Percentiles rank a stretch among this genome's conserved stretches.
These are phyloP conservation scores for Monosporascus cannonballus DNA, from an alignment of 2,329 filamentous ascomycete species.

Conservation along the genomic window DNA sequence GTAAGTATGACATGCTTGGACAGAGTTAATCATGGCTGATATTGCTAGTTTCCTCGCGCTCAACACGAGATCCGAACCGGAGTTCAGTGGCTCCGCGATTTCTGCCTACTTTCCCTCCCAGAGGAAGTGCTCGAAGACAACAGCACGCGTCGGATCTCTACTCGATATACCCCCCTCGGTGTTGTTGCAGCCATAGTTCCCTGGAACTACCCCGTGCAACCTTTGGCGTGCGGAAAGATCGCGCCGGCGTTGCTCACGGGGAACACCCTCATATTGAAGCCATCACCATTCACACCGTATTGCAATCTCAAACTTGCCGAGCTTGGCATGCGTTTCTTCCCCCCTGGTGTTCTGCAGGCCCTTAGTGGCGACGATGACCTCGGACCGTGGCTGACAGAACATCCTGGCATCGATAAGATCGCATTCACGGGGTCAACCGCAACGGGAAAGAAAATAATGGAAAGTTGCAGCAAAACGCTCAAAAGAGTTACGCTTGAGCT, in stretches of 20 bases:
- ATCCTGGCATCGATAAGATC: conserved; percentile 54
- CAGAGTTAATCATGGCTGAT: background rate
- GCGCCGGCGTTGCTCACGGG: conserved; percentile 51
- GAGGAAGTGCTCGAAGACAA: conserved; percentile 35
- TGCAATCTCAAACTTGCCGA: conserved; percentile 52
- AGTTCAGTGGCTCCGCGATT: background rate
- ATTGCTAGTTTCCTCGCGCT: background rate
- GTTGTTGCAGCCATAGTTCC: conserved; percentile 43
- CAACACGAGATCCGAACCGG: background rate
- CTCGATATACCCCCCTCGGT: conserved; percentile 34
- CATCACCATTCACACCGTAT: conserved; percentile 45
- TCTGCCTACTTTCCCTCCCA: conserved; percentile 26
- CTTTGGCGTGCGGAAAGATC: conserved; percentile 49
- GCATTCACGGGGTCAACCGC: too few species aligned
- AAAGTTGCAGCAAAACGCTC: conserved; percentile 47
- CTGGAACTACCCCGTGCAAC: conserved; percentile 51
- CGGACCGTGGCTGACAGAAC: conserved; percentile 51
- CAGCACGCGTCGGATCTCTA: conserved; percentile 25
- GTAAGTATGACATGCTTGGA: conserved; percentile 1
- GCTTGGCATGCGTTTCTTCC: conserved; percentile 51
- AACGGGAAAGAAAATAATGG: too few species aligned
- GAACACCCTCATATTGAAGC: conserved; percentile 50
- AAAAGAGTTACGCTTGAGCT: conserved; percentile 58
- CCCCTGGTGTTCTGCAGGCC: conserved; percentile 55
- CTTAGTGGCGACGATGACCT: conserved; percentile 55